Evolutionary conservation across 1,139 yeast species (phyloP), one percentile per base, ranked within the genome.

Genomic region (Eremothecium sinecaudum): DNA sequence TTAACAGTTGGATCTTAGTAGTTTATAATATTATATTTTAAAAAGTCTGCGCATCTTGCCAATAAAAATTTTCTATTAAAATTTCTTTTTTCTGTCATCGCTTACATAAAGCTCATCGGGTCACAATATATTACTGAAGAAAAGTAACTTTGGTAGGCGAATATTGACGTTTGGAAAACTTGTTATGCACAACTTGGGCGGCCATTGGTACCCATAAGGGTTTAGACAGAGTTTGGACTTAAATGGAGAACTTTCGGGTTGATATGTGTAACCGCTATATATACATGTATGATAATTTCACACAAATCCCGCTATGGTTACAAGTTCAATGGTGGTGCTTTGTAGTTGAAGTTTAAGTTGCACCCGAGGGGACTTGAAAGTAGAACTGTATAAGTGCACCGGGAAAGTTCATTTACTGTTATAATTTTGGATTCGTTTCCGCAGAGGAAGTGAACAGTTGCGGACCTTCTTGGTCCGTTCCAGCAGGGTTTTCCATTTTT

Each of bases 391-490:
- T 90, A 90, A 43, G 71, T 78, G 61, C 99, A 90, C 53, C 80
- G 82, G 46, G 87, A 93, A 2, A 93, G 90, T 59, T 92, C 99
- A 29, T 78, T 66, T 4, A 87, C 94, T 2, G 75, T 59, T 18
- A 75, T 36, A 19, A 92, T 62, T 39, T 69, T 65, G 36, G 50
- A 49, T 28, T 71, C 63, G 2, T 63, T 61, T 1, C 94, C 94
- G 59, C 99, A 92, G 14, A 64, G 63, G 40, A 90, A 55, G 18
- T 67, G 66, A 3, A 83, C 76, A 8, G 59, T 61, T 0, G 86
- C 87, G 22, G 79, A 70, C 53, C 99, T 72, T 18, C 64, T 58
- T 3, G 97, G 97, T 0, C 98, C 98, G 54, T 86, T 83, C 96
- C 98, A 90, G 58, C 99, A 92, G 51, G 69, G 70, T 33, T 76